Conservation (phyloP, 352 stramenopile genomes). For the Phytophthora pseudosyringae region DNA sequence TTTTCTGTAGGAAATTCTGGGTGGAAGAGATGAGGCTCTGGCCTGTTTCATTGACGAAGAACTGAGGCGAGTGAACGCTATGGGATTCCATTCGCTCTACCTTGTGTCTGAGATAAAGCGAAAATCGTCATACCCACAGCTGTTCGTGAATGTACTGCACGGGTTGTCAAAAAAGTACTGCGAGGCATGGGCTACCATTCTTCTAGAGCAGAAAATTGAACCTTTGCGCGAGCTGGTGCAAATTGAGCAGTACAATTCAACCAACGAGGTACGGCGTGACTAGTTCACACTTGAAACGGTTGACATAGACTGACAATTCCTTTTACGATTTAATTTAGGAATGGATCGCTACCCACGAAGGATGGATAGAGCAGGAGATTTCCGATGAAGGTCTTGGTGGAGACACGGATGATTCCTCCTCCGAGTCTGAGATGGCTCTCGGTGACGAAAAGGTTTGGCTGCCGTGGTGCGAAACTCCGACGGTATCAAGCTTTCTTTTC, state of each 20-base stretch:
- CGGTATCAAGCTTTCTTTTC: constrained; percentile 86
- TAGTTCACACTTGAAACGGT: neutral
- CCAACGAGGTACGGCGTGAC: constrained; percentile 67
- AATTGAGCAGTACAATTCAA: constrained; percentile 72
- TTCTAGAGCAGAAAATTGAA: constrained; percentile 70
- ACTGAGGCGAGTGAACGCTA: constrained; percentile 36
- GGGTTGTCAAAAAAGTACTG: constrained; percentile 71
- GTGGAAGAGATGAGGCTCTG: constrained; percentile 5
- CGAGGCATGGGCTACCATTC: constrained; percentile 62
- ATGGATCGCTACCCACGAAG: constrained; percentile 77
- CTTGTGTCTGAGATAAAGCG: constrained; percentile 57
- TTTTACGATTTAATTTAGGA: constrained; percentile 43
- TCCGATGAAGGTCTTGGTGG: constrained; percentile 47
- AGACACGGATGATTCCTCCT: constrained; percentile 48
- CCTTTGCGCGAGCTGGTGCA: constrained; percentile 65
- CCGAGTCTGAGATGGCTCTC: constrained; percentile 47
- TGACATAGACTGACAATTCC: neutral
- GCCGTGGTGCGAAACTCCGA: constrained; percentile 84
- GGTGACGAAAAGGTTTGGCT: constrained; percentile 86
- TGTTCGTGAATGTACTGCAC: constrained; percentile 64
- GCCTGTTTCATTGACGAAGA: constrained; percentile 74
- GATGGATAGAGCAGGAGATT: constrained; percentile 80
- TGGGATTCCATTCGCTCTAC: constrained; percentile 67
- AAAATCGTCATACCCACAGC: constrained; percentile 41
- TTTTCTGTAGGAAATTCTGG: constrained; percentile 30